Evolutionary conservation across 169 alveolate species (phyloP), one percentile per base, ranked within the genome.

Genomic region (Eimeria tenella): DNA sequence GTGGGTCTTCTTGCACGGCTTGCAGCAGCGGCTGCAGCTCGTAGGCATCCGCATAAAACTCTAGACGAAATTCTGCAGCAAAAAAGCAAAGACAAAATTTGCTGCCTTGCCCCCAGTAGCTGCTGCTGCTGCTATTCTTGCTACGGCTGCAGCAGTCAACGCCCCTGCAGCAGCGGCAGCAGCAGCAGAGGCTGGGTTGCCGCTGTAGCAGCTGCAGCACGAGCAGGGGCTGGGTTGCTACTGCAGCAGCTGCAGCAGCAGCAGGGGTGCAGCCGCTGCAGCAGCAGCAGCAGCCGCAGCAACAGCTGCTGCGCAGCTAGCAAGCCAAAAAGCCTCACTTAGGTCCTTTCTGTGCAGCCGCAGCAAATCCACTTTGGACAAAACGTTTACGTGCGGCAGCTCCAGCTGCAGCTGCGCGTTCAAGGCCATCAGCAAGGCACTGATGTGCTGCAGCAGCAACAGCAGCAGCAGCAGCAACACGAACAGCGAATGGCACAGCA

Each of bases 341-440:
- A 98, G 74, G 42, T 98, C 99, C 53, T 96, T 86, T 52, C 93
- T 86, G 75, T 97, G 95, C 91, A 95, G 89, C 87, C 95, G 88
- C 86, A 98, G 95, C 60, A 98, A 94, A 77, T 98, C 99, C 68
- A 98, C 92, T 94, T 98, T 98, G 68, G 99, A 95, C 77, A 98
- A 94, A 56, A 98, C 98, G 87, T 98, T 98, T 42, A 99, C 95
- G 90, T 98, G 99, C 4, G 99, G 99, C 97, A 99, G 96, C 71
- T 98, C 99, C 70, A 99, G 94, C 84, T 98, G 98, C 90, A 98
- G 98, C 97, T 98, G 99, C 42, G 99, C 98, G 63, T 99, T 97
- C 81, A 99, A 93, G 8, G 99, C 98, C 63, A 99, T 93, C 53
- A 98, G 96, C 87, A 98, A 94, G 13, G 99, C 98, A 31, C 99